Evolutionary conservation across 2,329 filamentous ascomycete species (phyloP).

Genomic region (Cadophora luteo-olivacea): DNA sequence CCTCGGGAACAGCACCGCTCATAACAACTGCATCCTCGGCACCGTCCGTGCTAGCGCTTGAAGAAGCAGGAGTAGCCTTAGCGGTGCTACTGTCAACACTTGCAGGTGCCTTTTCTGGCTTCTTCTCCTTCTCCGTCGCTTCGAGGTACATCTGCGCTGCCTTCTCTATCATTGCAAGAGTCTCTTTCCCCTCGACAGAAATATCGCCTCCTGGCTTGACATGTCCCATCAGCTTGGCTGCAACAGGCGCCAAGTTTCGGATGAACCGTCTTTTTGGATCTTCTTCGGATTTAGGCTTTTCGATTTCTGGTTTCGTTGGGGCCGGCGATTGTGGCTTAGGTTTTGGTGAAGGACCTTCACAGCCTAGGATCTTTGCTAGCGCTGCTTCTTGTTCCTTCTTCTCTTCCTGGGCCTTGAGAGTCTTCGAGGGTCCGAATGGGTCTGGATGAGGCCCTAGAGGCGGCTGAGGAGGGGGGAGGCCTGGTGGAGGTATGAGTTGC

Average conservation of each 20-base stretch:
- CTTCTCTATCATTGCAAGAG: slow-evolving; percentile 56
- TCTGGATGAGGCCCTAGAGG: slow-evolving; percentile 38
- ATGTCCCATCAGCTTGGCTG: slow-evolving; percentile 50
- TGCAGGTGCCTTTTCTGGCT: slow-evolving; percentile 14
- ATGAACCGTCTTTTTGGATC: slow-evolving; percentile 48
- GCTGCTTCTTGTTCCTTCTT: slow-evolving; percentile 61
- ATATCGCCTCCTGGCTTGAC: slow-evolving; percentile 46
- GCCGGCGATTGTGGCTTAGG: slow-evolving; percentile 8
- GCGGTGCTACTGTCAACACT: slow-evolving; percentile 30
- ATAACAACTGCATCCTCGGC: slow-evolving; percentile 25
- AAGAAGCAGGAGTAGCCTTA: slow-evolving; percentile 35
- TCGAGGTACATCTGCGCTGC: slow-evolving; percentile 58
- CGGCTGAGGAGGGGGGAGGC: slow-evolving; percentile 41
- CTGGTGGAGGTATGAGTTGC: slow-evolving; percentile 44
- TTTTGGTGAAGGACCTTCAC: slow-evolving; percentile 47
- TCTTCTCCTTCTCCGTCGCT: slow-evolving; percentile 21
- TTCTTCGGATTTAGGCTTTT: slow-evolving; percentile 31
- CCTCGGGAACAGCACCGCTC: slow-evolving; percentile 23
- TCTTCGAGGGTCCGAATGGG: slow-evolving; percentile 52
- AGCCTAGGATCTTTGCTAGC: slow-evolving; percentile 58
- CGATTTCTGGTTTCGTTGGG: slow-evolving; percentile 3
- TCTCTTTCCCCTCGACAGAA: slow-evolving; percentile 51
- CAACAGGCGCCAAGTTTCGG: slow-evolving; percentile 48
- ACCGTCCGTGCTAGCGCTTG: slow-evolving; percentile 26
- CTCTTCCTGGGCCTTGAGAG: slow-evolving; percentile 58